phyloP scores from a whole-genome alignment of 1,139 yeast genomes.

The Petasospora rhodanensis region DNA sequence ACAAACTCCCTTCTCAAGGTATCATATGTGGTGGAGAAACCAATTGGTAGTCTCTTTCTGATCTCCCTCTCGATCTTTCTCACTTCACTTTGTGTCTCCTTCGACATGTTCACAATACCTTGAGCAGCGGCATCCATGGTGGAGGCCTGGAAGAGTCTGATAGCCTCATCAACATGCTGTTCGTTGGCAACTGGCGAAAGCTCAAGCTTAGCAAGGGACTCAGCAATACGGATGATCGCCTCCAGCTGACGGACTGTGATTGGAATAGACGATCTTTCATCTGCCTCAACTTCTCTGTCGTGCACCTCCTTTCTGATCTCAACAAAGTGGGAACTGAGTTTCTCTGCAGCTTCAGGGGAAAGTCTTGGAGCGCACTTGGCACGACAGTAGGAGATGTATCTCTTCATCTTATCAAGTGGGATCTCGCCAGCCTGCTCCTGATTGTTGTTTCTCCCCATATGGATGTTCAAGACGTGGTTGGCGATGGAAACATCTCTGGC shows the following conservation, averaged over 20 bases:
- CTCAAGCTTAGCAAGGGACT: slow-evolving; percentile 84
- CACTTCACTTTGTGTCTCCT: slow-evolving; percentile 63
- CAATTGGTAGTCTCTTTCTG: slow-evolving; percentile 88
- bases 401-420: slow-evolving; percentile 84
- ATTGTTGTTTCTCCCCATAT: slow-evolving; percentile 61
- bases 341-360: slow-evolving; percentile 85
- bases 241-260: slow-evolving; percentile 97
- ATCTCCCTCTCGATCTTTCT: slow-evolving; percentile 78
- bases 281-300: slow-evolving; percentile 72
- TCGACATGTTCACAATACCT: slow-evolving; percentile 43
- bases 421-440: slow-evolving; percentile 74
- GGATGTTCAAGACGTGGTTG: slow-evolving; percentile 90
- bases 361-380: slow-evolving; percentile 89
- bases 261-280: slow-evolving; percentile 92
- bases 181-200: slow-evolving; percentile 81
- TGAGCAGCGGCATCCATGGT: slow-evolving; percentile 97
- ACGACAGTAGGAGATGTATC: slow-evolving; percentile 88
- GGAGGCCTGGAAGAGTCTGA: slow-evolving; percentile 89
- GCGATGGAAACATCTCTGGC: slow-evolving; percentile 87
- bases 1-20: slow-evolving; percentile 85
- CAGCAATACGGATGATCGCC: slow-evolving; percentile 95
- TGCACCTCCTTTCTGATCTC: slow-evolving; percentile 83
- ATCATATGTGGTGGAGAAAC: slow-evolving; percentile 90
- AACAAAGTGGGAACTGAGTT: slow-evolving; percentile 91
- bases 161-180: slow-evolving; percentile 93